Evolutionary conservation across 1,284 basidiomycete species (phyloP), one percentile per base, ranked within the genome.

Genomic region (Rhodotorula sp.): DNA sequence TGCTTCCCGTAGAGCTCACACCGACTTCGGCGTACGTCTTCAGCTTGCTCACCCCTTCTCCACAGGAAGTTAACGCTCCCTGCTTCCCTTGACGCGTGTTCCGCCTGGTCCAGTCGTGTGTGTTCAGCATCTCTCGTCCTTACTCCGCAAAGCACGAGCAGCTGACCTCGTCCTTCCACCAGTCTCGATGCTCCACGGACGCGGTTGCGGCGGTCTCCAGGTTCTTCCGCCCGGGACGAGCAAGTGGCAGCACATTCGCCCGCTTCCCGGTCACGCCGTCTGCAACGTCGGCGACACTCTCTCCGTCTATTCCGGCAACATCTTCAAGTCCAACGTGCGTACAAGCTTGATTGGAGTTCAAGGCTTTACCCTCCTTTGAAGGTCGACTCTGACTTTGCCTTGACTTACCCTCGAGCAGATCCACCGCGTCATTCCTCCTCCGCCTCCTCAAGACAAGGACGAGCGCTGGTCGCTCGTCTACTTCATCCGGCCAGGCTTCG

Each of bases 321-420:
- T 76, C 44, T 67, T 73, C 62, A 59, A 58, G 55, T 60, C 58
- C n/a, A 60, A 60, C 53, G 59, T 64, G 32, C 22, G 59, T 36
- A 1, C 13, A 8, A 17, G 24, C 34, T 24, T 24, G n/a, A 22
- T 22, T 19, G 11, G 36, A 4, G 24, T 3, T 27, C 19, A 0
- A n/a, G 13, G 10, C 11, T 3, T 2, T 15, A 36, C 9, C 6
- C 29, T 6, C 11, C 9, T 15, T 53, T 55, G 30, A 27, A 24
- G 24, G 5, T 29, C 36, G n/a, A 53, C 32, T 22, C 24, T 27
- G 30, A 17, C 10, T 30, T 20, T 13, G 4, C 29, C 47, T 19
- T 7, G 20, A 7, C 32, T n/a, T n/a, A n/a, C n/a, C n/a, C n/a
- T n/a, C n/a, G n/a, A 85, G 24, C 86, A 85, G 72, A 79, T 87